These are phyloP conservation scores for Coemansia sp. DNA, from an alignment of 192 early-diverging fungal genomes.

Conservation along the genomic window DNA sequence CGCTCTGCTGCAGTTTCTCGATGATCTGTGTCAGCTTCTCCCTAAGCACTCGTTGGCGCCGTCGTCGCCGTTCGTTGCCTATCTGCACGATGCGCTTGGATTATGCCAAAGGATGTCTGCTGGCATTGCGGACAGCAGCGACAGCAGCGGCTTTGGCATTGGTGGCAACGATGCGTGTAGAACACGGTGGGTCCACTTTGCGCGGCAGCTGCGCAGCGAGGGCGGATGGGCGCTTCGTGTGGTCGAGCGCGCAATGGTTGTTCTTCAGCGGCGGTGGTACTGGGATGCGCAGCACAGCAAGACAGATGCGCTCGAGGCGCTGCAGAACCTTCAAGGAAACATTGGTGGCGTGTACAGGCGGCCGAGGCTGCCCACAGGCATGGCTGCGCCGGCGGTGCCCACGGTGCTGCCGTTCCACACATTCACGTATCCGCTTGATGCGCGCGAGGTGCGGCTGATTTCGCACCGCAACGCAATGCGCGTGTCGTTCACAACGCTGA, in stretches of 20 bases:
- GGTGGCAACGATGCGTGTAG: not conserved
- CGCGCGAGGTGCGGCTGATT: slow-evolving; percentile 83
- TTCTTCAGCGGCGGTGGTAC: slow-evolving; percentile 70
- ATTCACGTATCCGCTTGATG: slow-evolving; percentile 86
- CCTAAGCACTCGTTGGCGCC: slow-evolving; percentile 17
- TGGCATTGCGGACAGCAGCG: not conserved
- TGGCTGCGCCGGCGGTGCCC: slow-evolving; percentile 66
- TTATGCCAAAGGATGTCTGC: slow-evolving; percentile 14
- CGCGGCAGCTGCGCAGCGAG: slow-evolving; percentile 59
- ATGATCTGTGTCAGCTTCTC: slow-evolving; percentile 27
- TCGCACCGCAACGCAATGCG: slow-evolving; percentile 84
- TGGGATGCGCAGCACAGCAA: slow-evolving; percentile 45
- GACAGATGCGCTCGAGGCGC: slow-evolving; percentile 13
- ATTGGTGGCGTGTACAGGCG: slow-evolving; percentile 38
- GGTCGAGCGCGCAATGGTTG: slow-evolving; percentile 59
- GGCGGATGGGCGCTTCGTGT: slow-evolving; percentile 75
- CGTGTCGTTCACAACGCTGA: slow-evolving; percentile 70
- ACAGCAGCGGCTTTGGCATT: not conserved
- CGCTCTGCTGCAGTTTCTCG: slow-evolving; percentile 35
- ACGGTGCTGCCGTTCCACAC: slow-evolving; percentile 95
- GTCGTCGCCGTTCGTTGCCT: slow-evolving; percentile 20
- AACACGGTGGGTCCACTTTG: slow-evolving; percentile 22
- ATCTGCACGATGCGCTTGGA: slow-evolving; percentile 22
- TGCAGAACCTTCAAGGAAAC: not conserved
- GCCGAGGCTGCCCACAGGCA: slow-evolving; percentile 53